Evolutionary conservation across 345 rosid species (phyloP).

Genomic region (Populus pruinosa): DNA sequence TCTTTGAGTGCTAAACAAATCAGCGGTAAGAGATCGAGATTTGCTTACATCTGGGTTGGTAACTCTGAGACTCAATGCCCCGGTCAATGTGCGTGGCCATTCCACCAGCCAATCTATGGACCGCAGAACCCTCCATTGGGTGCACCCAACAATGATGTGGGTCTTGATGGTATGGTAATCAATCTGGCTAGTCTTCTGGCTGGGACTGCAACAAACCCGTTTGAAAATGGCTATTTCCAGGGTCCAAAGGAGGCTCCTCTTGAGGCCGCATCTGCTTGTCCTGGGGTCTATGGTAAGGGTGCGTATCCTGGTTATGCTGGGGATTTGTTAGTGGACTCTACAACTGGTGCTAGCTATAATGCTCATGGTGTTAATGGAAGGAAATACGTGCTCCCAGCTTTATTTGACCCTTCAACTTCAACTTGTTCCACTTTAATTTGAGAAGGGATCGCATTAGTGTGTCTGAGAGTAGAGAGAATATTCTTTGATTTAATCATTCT

Average conservation of each 20-base stretch:
- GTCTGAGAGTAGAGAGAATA: background rate
- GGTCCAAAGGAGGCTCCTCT: conserved; percentile 24
- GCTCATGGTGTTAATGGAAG: conserved; percentile 20
- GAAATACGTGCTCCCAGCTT: conserved; percentile 25
- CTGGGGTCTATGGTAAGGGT: conserved; percentile 16
- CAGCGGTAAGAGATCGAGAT: conserved; percentile 1
- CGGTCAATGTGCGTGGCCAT: conserved; percentile 28
- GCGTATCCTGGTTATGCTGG: conserved; percentile 27
- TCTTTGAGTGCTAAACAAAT: background rate
- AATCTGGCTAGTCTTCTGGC: conserved; percentile 20
- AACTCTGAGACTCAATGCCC: conserved; percentile 25
- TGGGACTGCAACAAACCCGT: conserved; percentile 22
- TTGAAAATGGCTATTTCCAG: conserved; percentile 19
- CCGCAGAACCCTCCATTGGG: conserved; percentile 6
- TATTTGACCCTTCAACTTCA: conserved; percentile 12
- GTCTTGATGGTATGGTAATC: conserved; percentile 25
- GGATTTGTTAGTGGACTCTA: conserved; percentile 14
- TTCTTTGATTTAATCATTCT: background rate
- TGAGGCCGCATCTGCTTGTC: conserved; percentile 19
- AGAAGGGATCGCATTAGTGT: background rate
- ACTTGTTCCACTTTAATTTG: conserved; percentile 16
- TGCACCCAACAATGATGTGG: conserved; percentile 22
- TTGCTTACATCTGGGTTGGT: conserved; percentile 28
- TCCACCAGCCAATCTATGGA: conserved; percentile 19
- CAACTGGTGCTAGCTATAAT: conserved; percentile 25